phyloP scores from a whole-genome alignment of 2,329 filamentous ascomycete genomes.

The Colletotrichum tabaci region DNA sequence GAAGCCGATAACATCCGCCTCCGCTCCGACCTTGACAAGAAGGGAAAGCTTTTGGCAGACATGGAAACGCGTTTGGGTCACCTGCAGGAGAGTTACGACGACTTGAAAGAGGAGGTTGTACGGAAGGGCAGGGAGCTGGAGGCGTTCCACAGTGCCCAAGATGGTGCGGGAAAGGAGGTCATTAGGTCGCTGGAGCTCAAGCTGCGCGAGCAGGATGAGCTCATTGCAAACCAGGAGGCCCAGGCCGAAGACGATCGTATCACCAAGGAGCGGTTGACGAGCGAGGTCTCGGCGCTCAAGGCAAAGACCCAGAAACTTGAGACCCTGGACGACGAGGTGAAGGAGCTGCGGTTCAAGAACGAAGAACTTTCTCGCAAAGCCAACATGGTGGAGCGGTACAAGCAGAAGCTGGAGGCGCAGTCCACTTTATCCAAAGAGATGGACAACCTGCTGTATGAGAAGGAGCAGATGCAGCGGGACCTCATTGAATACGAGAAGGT shows the following conservation, averaged over 20 bases:
- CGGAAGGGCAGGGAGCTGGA: slow-evolving; percentile 69
- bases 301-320: slow-evolving; percentile 64
- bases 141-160: slow-evolving; percentile 63
- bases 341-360: slow-evolving; percentile 71
- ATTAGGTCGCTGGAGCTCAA: slow-evolving; percentile 69
- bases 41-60: slow-evolving; percentile 71
- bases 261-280: slow-evolving; percentile 61
- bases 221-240: slow-evolving; percentile 80
- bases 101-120: slow-evolving; percentile 74
- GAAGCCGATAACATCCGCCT: slow-evolving; percentile 70
- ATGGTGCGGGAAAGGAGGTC: slow-evolving; percentile 67
- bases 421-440: slow-evolving; percentile 70
- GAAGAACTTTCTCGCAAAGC: slow-evolving; percentile 73
- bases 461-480: slow-evolving; percentile 67
- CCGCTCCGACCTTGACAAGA: slow-evolving; percentile 65
- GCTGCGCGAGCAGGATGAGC: slow-evolving; percentile 76
- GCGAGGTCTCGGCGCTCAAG: slow-evolving; percentile 64
- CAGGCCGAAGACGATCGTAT: slow-evolving; percentile 70
- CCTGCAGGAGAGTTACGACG: slow-evolving; percentile 74
- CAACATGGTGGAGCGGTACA: slow-evolving; percentile 74
- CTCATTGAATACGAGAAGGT: slow-evolving; percentile 53
- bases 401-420: slow-evolving; percentile 73
- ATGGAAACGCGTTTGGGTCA: slow-evolving; percentile 72
- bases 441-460: slow-evolving; percentile 68
- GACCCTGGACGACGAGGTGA: slow-evolving; percentile 71